Percentiles rank a stretch among this genome's conserved stretches.
phyloP scores from a whole-genome alignment of 2,329 filamentous ascomycete species.

The Tolypocladium paradoxum region DNA sequence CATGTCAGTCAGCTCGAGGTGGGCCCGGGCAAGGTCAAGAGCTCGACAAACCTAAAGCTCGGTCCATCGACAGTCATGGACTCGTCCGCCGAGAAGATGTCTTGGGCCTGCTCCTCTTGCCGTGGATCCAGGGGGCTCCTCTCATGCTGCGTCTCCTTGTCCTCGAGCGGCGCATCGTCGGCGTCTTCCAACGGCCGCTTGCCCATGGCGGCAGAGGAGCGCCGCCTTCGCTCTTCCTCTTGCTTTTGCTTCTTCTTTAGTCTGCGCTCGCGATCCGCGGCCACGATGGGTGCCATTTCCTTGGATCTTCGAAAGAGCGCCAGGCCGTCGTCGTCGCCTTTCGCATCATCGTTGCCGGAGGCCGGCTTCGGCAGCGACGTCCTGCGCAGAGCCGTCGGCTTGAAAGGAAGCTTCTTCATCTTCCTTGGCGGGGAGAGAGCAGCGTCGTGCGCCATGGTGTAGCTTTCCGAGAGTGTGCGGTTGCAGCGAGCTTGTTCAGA shows the following conservation, averaged over 20 bases:
- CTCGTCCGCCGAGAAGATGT: slow-evolving; percentile 2
- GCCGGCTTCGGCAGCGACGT: slow-evolving; percentile 16
- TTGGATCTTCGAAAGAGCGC: slow-evolving; percentile 39
- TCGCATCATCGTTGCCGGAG: slow-evolving; percentile 3
- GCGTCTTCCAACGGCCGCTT: slow-evolving; percentile 13
- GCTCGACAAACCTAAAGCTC: slow-evolving; percentile 10
- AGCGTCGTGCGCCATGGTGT: slow-evolving; percentile 21
- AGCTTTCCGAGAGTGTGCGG: neutral
- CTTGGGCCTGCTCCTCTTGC: neutral
- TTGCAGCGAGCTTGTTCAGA: neutral
- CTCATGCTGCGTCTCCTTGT: slow-evolving; percentile 1
- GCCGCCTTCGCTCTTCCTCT: slow-evolving; percentile 8
- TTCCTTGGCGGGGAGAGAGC: slow-evolving; percentile 14
- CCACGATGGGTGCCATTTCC: slow-evolving; percentile 34
- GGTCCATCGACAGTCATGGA: slow-evolving; percentile 4
- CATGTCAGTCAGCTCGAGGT: neutral
- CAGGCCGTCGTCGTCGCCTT: slow-evolving; percentile 24
- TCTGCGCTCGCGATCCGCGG: slow-evolving; percentile 27
- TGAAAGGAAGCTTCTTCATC: slow-evolving; percentile 36
- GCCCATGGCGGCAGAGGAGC: slow-evolving; percentile 3
- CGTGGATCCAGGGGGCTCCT: neutral
- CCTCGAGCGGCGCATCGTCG: neutral
- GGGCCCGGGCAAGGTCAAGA: too few relatives aligned
- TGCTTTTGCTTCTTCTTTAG: slow-evolving; percentile 14
- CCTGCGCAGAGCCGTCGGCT: slow-evolving; percentile 32